Evolutionary conservation across 768 basidiomycete genomes (phyloP), one percentile per base, ranked within the genome.

Genomic region (Suillus paluster): DNA sequence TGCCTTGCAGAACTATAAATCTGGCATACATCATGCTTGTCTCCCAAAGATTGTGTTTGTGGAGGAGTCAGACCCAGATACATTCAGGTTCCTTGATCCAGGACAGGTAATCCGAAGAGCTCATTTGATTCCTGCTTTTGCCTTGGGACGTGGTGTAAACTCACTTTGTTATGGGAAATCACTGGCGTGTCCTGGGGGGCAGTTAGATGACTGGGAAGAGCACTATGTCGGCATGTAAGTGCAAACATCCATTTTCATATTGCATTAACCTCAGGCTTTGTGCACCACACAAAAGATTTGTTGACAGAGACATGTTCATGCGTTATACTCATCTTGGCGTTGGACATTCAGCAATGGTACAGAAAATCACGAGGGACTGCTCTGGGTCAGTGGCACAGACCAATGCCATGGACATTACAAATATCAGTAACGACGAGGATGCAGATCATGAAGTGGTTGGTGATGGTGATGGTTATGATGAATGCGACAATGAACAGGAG

Each of bases 21-120:
- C 11, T 52, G 36, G 39, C 38, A 25, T 61, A 25, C 15, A 61
- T 33, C 19, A 27, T 15, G 50, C 41, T n/a, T 21, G 54, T 25
- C 57, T 62, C 39, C 17, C 49, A 23, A 42, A n/a, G 19, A 62
- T 62, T 14, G 23, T 54, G 57, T 62, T 62, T 38, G 30, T 30
- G 30, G 30, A 30, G 30, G 30, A 30, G 30, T 30, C 6, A 6
- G 30, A 30, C 30, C 30, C 30, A 30, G 30, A 30, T 30, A 6
- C 30, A 30, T 30, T 30, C 30, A 6, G 54, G 54, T 48, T 62
- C 57, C 15, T 10, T 62, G 30, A 11, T 39, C 54, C 42, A 52
- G 42, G 21, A 42, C 12, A 3, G 53, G 56, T 33, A 38, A 57
- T 36, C 56, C 30, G 6, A 30, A 6, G 30, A 6, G 30, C 30